phyloP scores from a whole-genome alignment of 805 yeast genomes.

The Schwanniomyces occidentalis region DNA sequence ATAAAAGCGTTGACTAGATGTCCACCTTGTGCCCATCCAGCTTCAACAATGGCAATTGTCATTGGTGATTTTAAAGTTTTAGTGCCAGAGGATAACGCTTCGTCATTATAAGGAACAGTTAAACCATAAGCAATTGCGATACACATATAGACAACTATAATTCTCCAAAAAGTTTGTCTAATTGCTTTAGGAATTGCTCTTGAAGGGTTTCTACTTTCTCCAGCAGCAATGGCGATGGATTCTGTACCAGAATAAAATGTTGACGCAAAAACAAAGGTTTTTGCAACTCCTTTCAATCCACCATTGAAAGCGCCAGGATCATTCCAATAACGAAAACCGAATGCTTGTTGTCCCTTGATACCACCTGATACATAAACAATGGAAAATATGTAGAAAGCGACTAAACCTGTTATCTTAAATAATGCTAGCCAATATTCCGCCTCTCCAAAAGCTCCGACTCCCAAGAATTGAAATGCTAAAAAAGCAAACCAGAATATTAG shows the following conservation, averaged over 20 bases:
- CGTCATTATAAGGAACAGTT: slow-evolving; percentile 22
- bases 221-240: slow-evolving; percentile 58
- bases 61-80: slow-evolving; percentile 42
- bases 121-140: slow-evolving; percentile 58
- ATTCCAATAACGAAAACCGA: slow-evolving; percentile 46
- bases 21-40: slow-evolving; percentile 45
- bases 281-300: slow-evolving; percentile 58
- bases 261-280: slow-evolving; percentile 58
- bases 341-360: slow-evolving; percentile 34
- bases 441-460: slow-evolving; percentile 58
- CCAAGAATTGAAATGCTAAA: slow-evolving; percentile 47
- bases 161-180: slow-evolving; percentile 55
- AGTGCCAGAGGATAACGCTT: slow-evolving; percentile 29
- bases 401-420: slow-evolving; percentile 46
- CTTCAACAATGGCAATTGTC: slow-evolving; percentile 31
- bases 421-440: slow-evolving; percentile 55
- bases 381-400: slow-evolving; percentile 52
- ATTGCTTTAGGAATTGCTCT: slow-evolving; percentile 59
- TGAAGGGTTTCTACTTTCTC: slow-evolving; percentile 60
- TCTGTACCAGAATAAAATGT: slow-evolving; percentile 63
- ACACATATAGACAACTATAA: slow-evolving; percentile 52
- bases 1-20: slow-evolving; percentile 64
- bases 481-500: slow-evolving; percentile 54
- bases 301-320: slow-evolving; percentile 43
- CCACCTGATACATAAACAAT: slow-evolving; percentile 49